phyloP scores from a whole-genome alignment of 495 filamentous ascomycete species.

The Lepidopterella palustris region DNA sequence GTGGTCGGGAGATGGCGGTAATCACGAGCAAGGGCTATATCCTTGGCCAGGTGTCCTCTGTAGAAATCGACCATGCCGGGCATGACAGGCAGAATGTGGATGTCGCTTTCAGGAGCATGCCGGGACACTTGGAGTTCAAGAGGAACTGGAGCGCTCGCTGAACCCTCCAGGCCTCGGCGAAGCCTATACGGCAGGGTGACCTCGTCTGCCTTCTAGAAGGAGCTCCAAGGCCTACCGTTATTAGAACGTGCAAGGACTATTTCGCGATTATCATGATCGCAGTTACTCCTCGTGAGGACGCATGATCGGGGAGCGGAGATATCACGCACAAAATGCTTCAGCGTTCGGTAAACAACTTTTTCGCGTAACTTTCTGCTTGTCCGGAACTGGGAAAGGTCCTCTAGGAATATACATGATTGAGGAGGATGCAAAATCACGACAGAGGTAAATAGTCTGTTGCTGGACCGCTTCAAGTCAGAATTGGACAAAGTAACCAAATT shows the following conservation, averaged over 20 bases:
- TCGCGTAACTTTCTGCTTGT: neutral
- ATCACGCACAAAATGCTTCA: neutral
- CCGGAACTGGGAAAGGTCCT: neutral
- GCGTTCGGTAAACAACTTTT: neutral
- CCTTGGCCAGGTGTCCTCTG: neutral
- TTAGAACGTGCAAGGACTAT: conserved; percentile 23
- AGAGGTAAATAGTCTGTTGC: neutral
- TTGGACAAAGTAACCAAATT: neutral
- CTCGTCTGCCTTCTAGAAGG: conserved; percentile 32
- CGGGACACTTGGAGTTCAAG: conserved; percentile 5
- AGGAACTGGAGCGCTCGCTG: conserved; percentile 5
- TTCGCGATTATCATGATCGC: conserved; percentile 28
- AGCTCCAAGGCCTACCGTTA: conserved; percentile 28
- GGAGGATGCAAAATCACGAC: neutral
- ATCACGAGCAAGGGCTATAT: conserved; percentile 25
- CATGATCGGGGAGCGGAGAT: neutral
- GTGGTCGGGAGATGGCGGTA: conserved; percentile 13
- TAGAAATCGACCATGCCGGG: neutral
- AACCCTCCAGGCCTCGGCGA: conserved; percentile 28
- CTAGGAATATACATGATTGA: neutral
- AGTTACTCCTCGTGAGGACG: conserved; percentile 10
- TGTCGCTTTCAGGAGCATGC: conserved; percentile 23
- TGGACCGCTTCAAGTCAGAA: too few species aligned
- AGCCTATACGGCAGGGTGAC: conserved; percentile 25
- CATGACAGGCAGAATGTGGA: conserved; percentile 18